Conservation (phyloP, 1,284 basidiomycete species). For the Austropuccinia psidii region DNA sequence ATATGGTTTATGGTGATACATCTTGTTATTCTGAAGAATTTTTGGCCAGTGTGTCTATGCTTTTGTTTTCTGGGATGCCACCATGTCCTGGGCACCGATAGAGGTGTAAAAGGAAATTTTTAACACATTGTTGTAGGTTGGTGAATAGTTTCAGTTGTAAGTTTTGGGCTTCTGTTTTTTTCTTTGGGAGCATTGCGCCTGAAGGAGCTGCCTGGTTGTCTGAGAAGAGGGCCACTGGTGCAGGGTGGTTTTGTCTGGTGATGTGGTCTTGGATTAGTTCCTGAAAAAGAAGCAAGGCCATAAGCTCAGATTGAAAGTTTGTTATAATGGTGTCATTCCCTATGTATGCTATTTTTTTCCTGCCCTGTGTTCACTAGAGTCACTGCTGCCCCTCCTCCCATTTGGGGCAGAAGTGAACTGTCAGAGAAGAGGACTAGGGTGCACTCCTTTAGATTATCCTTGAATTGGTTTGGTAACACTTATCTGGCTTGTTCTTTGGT, state of each 20-base stretch:
- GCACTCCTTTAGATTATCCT: not conserved
- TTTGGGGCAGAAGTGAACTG: not conserved
- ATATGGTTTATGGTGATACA: not conserved
- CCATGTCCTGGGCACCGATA: not conserved
- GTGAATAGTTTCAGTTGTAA: not conserved
- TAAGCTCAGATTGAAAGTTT: too few relatives aligned
- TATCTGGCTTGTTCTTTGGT: not conserved
- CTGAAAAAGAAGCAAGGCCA: too few relatives aligned
- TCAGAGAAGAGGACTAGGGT: not conserved
- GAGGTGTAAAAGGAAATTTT: not conserved
- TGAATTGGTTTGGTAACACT: too few relatives aligned
- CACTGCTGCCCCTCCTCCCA: not conserved
- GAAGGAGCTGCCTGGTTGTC: not conserved
- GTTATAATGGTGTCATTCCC: too few relatives aligned
- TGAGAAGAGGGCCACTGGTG: not conserved
- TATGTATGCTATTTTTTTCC: too few relatives aligned
- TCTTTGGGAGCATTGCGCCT: not conserved
- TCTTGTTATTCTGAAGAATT: too few relatives aligned
- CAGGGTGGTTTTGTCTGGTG: not conserved
- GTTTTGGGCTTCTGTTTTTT: not conserved
- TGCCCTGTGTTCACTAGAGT: too few relatives aligned
- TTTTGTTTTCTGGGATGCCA: not conserved
- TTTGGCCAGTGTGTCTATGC: not conserved
- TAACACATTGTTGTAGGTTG: too few relatives aligned
- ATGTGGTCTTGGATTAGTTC: too few relatives aligned